These are phyloP conservation scores for Blastocystis sp. DNA, from an alignment of 352 stramenopile species.

Conservation along the genomic window DNA sequence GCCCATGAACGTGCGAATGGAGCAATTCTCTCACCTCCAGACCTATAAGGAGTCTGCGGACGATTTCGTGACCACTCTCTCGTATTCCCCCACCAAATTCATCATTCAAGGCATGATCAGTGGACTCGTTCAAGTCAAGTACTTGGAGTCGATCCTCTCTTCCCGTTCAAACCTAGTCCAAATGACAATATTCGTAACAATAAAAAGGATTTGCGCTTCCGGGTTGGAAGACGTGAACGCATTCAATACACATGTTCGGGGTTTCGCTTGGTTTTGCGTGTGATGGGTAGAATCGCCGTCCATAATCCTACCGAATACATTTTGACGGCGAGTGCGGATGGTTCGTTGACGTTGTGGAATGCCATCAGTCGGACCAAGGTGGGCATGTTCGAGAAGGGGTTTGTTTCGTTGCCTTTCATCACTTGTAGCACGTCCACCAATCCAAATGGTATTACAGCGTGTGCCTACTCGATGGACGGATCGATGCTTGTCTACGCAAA, in stretches of 20 bases:
- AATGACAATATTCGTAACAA: not conserved
- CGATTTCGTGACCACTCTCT: not conserved
- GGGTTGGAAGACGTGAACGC: not conserved
- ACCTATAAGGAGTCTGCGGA: not conserved
- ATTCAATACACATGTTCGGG: not conserved
- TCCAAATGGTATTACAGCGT: conserved; percentile 16
- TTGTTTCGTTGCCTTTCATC: not conserved
- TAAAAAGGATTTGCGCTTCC: not conserved
- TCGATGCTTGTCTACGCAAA: conserved; percentile 45
- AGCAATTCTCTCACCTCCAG: not conserved
- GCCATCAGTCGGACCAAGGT: not conserved
- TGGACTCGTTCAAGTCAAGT: conserved; percentile 21
- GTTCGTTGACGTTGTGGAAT: conserved; percentile 9
- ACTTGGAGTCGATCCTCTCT: not conserved
- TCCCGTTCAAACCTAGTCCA: not conserved
- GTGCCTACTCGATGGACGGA: conserved; percentile 18
- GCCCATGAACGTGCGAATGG: not conserved
- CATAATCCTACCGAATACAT: conserved; percentile 30
- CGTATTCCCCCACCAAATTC: conserved; percentile 21
- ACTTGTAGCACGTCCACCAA: not conserved
- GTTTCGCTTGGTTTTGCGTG: not conserved
- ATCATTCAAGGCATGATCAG: conserved; percentile 8
- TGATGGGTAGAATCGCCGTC: conserved; percentile 1
- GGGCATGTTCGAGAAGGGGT: conserved; percentile 19
- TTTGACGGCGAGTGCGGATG: not conserved